Conservation (phyloP, 2,329 filamentous ascomycete genomes). For the Davidsoniella neocaledoniae region DNA sequence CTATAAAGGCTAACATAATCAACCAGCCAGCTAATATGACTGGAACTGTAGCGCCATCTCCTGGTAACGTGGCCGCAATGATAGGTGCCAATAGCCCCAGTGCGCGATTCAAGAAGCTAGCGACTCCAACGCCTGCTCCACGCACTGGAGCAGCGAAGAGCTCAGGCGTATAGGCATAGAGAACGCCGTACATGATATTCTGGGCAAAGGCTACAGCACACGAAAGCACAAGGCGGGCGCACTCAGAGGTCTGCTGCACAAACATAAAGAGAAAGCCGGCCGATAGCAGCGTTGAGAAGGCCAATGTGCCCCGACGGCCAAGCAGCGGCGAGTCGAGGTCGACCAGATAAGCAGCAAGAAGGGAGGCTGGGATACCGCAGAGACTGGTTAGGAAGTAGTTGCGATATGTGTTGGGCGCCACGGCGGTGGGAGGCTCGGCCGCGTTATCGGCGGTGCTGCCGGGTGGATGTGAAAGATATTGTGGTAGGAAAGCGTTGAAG, state of each 20-base stretch:
- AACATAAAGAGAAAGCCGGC: constrained; percentile 55
- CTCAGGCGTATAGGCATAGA: constrained; percentile 64
- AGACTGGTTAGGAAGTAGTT: constrained; percentile 71
- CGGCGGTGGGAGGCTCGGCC: constrained; percentile 9
- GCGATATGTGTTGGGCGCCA: constrained; percentile 35
- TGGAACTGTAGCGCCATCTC: constrained; percentile 38
- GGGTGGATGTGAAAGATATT: constrained; percentile 52
- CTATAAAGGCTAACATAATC: constrained; percentile 42
- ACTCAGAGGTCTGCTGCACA: constrained; percentile 39
- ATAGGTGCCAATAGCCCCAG: constrained; percentile 53
- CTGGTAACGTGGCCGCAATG: constrained; percentile 43
- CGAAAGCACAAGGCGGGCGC: constrained; percentile 41
- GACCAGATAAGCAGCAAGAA: constrained; percentile 58
- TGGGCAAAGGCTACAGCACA: constrained; percentile 56
- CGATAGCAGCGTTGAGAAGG: constrained; percentile 47
- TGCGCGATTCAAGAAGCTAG: constrained; percentile 52
- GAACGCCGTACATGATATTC: constrained; percentile 61
- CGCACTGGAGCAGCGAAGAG: constrained; percentile 57
- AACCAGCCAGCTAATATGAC: constrained; percentile 40
- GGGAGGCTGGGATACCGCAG: constrained; percentile 58
- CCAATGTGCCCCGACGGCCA: constrained; percentile 58
- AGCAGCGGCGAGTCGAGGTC: constrained; percentile 43
- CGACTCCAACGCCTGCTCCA: constrained; percentile 56
- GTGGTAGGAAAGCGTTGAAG: constrained; percentile 81
- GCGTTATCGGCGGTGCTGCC: constrained; percentile 18